Percentiles rank a stretch among this genome's conserved stretches.
Conservation (phyloP, 164 flowering plant species). For the Nymphaea thermarum region DNA sequence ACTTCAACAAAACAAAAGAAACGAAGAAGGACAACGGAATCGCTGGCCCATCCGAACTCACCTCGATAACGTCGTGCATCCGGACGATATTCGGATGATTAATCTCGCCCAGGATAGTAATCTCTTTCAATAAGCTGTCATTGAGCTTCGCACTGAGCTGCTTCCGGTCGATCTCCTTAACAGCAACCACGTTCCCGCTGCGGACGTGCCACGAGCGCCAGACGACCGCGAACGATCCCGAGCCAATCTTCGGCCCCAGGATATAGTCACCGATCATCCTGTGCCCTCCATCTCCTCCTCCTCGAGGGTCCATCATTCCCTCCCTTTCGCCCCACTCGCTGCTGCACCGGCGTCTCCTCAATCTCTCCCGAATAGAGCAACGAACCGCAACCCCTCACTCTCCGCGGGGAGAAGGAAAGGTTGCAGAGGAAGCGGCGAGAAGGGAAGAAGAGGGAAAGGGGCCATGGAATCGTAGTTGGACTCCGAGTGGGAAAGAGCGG, state of each 20-base stretch:
- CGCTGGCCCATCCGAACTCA: not conserved
- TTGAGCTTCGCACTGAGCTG: constrained; percentile 23
- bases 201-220: constrained; percentile 31
- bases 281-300: constrained; percentile 4
- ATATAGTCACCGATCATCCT: constrained; percentile 37
- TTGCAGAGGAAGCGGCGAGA: not conserved
- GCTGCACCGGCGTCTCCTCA: not conserved
- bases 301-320: not conserved
- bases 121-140: constrained; percentile 35
- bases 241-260: constrained; percentile 40
- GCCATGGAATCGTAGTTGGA: not conserved
- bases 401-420: not conserved
- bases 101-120: constrained; percentile 33
- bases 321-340: not conserved
- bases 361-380: not conserved
- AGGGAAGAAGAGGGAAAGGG: not conserved
- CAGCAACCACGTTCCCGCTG: constrained; percentile 27
- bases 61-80: constrained; percentile 35
- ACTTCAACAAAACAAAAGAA: not conserved
- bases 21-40: not conserved
- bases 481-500: not conserved
- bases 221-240: constrained; percentile 51
- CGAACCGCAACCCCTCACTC: not conserved
- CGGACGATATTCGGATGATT: constrained; percentile 41
- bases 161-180: constrained; percentile 45